Conservation (phyloP, 257 asterid species). For the Eucommia ulmoides region DNA sequence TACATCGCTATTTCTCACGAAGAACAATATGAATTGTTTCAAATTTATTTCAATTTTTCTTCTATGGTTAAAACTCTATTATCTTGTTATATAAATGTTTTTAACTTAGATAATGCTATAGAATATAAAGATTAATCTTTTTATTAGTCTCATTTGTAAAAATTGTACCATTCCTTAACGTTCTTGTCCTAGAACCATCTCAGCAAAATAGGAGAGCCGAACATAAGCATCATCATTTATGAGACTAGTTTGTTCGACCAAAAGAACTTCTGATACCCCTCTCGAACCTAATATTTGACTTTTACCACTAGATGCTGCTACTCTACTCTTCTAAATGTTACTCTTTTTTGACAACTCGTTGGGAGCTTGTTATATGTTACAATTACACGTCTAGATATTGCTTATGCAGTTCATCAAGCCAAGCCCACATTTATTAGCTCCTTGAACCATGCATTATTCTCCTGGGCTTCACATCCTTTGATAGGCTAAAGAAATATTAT, state of each 20-base stretch:
- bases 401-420: too few relatives aligned
- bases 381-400: too few relatives aligned
- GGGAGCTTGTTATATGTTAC: background rate
- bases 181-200: background rate
- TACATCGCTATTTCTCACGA: too few relatives aligned
- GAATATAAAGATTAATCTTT: too few relatives aligned
- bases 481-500: background rate
- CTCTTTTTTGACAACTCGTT: background rate
- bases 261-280: background rate
- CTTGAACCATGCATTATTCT: background rate
- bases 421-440: background rate
- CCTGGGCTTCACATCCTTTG: background rate
- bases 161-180: background rate
- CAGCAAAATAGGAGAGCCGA: background rate
- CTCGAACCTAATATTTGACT: background rate
- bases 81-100: background rate
- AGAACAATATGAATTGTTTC: too few relatives aligned
- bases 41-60: too few relatives aligned
- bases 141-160: too few relatives aligned
- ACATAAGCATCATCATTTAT: background rate
- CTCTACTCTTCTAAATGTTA: background rate
- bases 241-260: background rate
- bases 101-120: background rate
- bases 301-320: background rate
- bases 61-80: too few relatives aligned